Conservation (phyloP, 2,329 filamentous ascomycete genomes). For the Paracoccidioides brasiliensis region DNA sequence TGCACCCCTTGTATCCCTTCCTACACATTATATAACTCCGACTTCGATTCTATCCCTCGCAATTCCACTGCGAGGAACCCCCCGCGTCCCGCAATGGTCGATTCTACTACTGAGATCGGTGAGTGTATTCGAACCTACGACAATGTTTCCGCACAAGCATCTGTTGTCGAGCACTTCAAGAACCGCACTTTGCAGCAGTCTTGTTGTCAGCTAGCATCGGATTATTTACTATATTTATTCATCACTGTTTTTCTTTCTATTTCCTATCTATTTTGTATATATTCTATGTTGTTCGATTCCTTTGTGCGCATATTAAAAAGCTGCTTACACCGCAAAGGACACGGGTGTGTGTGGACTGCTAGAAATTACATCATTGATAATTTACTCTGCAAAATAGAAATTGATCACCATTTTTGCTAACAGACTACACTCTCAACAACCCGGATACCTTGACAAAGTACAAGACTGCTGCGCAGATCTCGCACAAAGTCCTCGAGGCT, state of each 20-base stretch:
- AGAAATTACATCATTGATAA: constrained; percentile 6
- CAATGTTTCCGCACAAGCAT: too few relatives aligned
- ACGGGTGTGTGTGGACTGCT: background rate
- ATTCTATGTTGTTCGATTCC: background rate
- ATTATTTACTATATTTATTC: background rate
- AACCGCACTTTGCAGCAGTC: too few relatives aligned
- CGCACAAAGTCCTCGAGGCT: constrained; percentile 84
- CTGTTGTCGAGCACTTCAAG: background rate
- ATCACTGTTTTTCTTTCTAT: background rate
- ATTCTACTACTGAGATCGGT: constrained; percentile 11
- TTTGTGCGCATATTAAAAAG: background rate
- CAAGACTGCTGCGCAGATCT: constrained; percentile 91
- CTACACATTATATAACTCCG: too few relatives aligned
- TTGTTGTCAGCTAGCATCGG: too few relatives aligned
- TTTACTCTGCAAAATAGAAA: background rate
- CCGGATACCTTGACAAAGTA: constrained; percentile 97
- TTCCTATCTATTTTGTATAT: too few relatives aligned
- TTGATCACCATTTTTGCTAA: background rate
- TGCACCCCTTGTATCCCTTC: too few relatives aligned
- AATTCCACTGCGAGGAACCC: background rate
- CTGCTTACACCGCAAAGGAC: background rate
- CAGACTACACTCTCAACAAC: constrained; percentile 83
- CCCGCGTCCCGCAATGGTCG: constrained; percentile 10
- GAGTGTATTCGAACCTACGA: background rate
- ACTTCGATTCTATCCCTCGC: background rate